Evolutionary conservation across 2,329 filamentous ascomycete genomes (phyloP).

Genomic region (Aspergillus novoparasiticus): DNA sequence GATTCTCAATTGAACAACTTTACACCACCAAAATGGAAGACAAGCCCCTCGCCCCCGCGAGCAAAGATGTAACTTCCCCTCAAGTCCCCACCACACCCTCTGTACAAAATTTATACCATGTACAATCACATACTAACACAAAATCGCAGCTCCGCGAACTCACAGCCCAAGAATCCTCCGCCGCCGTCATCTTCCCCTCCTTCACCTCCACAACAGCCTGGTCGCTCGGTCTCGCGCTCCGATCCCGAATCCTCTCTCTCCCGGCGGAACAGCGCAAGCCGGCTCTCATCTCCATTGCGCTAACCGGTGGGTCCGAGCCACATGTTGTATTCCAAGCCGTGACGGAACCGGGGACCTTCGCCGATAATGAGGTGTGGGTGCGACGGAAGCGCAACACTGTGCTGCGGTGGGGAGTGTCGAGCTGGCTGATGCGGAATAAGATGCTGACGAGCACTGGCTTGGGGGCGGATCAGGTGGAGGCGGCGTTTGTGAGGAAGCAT

Average conservation of each 20-base stretch:
- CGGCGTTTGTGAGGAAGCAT: conserved; percentile 65
- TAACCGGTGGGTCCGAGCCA: conserved; percentile 32
- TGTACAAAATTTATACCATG: neutral
- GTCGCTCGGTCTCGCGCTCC: conserved; percentile 41
- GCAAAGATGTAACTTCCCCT: conserved; percentile 30
- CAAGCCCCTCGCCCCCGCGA: conserved; percentile 28
- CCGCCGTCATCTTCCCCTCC: conserved; percentile 33
- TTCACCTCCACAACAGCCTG: conserved; percentile 46
- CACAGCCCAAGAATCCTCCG: conserved; percentile 33
- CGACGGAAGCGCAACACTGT: conserved; percentile 72
- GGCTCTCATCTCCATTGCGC: conserved; percentile 44
- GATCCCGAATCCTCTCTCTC: conserved; percentile 40
- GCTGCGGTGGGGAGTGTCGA: conserved; percentile 68
- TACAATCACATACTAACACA: neutral
- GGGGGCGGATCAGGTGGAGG: conserved; percentile 58
- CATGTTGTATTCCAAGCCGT: conserved; percentile 72
- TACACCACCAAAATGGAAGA: conserved; percentile 28
- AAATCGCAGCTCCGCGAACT: conserved; percentile 28
- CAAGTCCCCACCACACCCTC: neutral
- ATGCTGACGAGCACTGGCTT: conserved; percentile 39
- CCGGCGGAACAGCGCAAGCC: conserved; percentile 36
- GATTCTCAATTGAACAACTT: neutral
- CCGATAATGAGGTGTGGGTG: conserved; percentile 74
- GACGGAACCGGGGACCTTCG: conserved; percentile 66
- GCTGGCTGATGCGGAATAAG: conserved; percentile 73